phyloP scores from a whole-genome alignment of 2,329 filamentous ascomycete genomes.

The Sordariomycetes sp. region DNA sequence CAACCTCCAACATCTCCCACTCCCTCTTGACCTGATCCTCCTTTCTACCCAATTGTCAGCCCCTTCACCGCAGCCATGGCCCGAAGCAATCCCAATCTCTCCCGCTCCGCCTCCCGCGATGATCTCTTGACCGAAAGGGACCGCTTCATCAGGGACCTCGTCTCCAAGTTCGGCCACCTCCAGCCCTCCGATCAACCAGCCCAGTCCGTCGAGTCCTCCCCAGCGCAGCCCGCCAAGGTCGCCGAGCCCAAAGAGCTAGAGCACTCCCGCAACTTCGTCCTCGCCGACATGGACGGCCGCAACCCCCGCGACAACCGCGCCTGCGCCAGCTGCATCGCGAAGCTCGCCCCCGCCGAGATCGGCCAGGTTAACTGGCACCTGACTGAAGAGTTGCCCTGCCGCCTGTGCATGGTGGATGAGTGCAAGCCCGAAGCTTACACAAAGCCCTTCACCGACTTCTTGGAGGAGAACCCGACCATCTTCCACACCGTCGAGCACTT shows the following conservation, averaged over 20 bases:
- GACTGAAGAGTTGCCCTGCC: slow-evolving; percentile 8
- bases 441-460: slow-evolving; percentile 77
- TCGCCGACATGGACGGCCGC: slow-evolving; percentile 29
- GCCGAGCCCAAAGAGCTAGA: neutral
- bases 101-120: too few relatives aligned
- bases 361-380: slow-evolving; percentile 21
- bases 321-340: slow-evolving; percentile 28
- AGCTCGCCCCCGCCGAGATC: slow-evolving; percentile 16
- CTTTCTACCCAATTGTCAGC: too few relatives aligned
- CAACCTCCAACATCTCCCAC: too few relatives aligned
- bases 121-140: too few relatives aligned
- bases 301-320: slow-evolving; percentile 21
- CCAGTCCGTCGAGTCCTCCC: neutral
- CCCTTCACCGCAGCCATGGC: too few relatives aligned
- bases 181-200: neutral
- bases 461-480: slow-evolving; percentile 83
- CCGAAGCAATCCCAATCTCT: too few relatives aligned
- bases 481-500: slow-evolving; percentile 85
- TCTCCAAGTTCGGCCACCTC: too few relatives aligned
- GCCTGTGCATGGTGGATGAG: slow-evolving; percentile 20
- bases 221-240: slow-evolving; percentile 10
- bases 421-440: slow-evolving; percentile 57
- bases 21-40: too few relatives aligned
- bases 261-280: slow-evolving; percentile 31
- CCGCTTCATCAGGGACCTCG: too few relatives aligned